These are phyloP conservation scores for Calophaca sinica DNA, from an alignment of 306 rosid species.

Conservation along the genomic window DNA sequence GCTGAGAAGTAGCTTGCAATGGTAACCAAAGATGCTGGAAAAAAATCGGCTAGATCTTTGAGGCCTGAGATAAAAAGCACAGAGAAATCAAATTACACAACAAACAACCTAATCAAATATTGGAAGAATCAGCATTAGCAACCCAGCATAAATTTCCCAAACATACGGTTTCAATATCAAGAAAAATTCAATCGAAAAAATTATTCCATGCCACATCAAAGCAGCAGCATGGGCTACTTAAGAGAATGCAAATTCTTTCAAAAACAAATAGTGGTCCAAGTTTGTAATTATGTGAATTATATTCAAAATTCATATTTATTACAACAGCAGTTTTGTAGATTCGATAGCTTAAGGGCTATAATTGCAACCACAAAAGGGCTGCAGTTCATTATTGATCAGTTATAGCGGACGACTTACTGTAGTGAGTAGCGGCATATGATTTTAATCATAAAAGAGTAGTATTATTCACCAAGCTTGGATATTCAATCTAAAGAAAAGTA, in stretches of 20 bases:
- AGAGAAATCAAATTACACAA: slow-evolving; percentile 37
- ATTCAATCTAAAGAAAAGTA: not conserved
- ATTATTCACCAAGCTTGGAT: not conserved
- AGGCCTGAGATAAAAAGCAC: slow-evolving; percentile 67
- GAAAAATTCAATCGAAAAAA: not conserved
- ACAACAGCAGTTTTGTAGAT: no score
- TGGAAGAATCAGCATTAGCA: slow-evolving; percentile 27
- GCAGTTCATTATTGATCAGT: no score
- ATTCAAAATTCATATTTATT: no score
- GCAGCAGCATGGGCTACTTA: slow-evolving; percentile 1
- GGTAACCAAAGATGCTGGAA: slow-evolving; percentile 90
- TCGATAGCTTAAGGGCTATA: no score
- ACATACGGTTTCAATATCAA: slow-evolving; percentile 17
- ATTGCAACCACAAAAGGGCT: no score
- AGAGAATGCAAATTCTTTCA: not conserved
- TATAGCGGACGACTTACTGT: no score
- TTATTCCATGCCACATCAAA: slow-evolving; percentile 21
- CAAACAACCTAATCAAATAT: slow-evolving; percentile 37
- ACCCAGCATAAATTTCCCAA: slow-evolving; percentile 15
- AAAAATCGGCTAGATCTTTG: slow-evolving; percentile 89
- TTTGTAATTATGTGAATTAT: no score
- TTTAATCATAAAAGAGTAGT: no score
- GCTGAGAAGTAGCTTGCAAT: slow-evolving; percentile 89
- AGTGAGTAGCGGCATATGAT: no score
- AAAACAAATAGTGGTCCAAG: no score